These are phyloP conservation scores for Hygrocybe coccinea DNA, from an alignment of 768 basidiomycete genomes.

Conservation along the genomic window DNA sequence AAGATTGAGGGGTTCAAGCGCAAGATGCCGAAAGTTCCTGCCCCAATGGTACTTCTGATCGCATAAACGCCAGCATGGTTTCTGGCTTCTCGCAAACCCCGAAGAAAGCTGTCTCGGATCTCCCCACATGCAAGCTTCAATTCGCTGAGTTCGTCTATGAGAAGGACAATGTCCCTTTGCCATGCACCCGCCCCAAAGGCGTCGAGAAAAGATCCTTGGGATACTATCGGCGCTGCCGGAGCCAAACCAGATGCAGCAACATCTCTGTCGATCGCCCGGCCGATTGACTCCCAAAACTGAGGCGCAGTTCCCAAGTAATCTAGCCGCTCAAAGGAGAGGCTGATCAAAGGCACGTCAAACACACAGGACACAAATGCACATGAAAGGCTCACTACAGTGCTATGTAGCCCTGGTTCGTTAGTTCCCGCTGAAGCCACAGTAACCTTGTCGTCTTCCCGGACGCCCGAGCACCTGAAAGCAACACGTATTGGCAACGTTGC, in stretches of 20 bases:
- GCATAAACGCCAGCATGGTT: not conserved
- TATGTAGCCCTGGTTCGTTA: conserved; percentile 2
- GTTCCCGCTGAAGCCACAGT: not conserved
- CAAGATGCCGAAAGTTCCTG: conserved; percentile 12
- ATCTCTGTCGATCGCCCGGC: not conserved
- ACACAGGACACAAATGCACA: not conserved
- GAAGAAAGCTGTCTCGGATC: conserved; percentile 7
- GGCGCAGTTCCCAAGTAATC: not conserved
- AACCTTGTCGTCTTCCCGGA: conserved; percentile 11
- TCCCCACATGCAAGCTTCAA: not conserved
- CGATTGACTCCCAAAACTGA: conserved; percentile 6
- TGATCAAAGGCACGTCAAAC: not conserved
- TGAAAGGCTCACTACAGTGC: conserved; percentile 6
- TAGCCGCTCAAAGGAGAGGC: conserved; percentile 6
- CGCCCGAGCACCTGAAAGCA: conserved; percentile 9
- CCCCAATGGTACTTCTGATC: conserved; percentile 9
- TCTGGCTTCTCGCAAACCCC: conserved; percentile 6
- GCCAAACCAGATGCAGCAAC: not conserved
- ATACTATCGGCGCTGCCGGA: conserved; percentile 4
- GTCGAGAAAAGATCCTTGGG: not conserved
- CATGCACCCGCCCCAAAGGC: conserved; percentile 2
- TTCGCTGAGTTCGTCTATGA: conserved; percentile 11
- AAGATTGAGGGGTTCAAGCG: conserved; percentile 7
- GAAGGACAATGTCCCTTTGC: conserved; percentile 6
- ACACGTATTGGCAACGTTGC: not conserved